Evolutionary conservation across 768 basidiomycete species (phyloP).

Genomic region (Chalciporus piperatus): DNA sequence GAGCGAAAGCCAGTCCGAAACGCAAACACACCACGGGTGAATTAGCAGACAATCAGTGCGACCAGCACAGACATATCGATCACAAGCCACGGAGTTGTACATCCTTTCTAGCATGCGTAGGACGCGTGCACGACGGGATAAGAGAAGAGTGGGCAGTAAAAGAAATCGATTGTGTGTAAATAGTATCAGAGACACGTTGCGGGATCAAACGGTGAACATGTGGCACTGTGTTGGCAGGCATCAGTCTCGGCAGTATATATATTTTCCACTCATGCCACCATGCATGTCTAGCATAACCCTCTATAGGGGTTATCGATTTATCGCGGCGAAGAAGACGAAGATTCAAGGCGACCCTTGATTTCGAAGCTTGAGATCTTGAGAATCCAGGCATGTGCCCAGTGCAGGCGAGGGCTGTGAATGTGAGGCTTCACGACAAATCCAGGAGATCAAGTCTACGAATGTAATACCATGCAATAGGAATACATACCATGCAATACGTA

Average conservation of each 20-base stretch:
- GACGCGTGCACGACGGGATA: conserved; percentile 22
- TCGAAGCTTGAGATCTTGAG: no score
- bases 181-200: conserved; percentile 21
- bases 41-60: conserved; percentile 9
- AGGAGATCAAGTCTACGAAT: not conserved
- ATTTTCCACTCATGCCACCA: no score
- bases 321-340: not conserved
- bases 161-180: conserved; percentile 8
- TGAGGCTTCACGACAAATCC: not conserved
- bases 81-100: conserved; percentile 18
- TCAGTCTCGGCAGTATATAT: no score
- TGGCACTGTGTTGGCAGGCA: no score
- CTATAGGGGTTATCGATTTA: conserved; percentile 2
- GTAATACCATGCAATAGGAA: no score
- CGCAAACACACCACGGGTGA: conserved; percentile 20
- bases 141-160: conserved; percentile 5
- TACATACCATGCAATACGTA: no score
- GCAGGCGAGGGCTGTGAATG: not conserved
- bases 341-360: not conserved
- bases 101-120: conserved; percentile 22
- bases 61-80: conserved; percentile 20
- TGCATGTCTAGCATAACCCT: no score
- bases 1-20: conserved; percentile 28
- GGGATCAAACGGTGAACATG: conserved; percentile 12
- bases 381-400: not conserved